Percentiles rank a stretch among this genome's conserved stretches.
Evolutionary conservation across 306 rosid genomes (phyloP).

Genomic region (Prunus campanulata): DNA sequence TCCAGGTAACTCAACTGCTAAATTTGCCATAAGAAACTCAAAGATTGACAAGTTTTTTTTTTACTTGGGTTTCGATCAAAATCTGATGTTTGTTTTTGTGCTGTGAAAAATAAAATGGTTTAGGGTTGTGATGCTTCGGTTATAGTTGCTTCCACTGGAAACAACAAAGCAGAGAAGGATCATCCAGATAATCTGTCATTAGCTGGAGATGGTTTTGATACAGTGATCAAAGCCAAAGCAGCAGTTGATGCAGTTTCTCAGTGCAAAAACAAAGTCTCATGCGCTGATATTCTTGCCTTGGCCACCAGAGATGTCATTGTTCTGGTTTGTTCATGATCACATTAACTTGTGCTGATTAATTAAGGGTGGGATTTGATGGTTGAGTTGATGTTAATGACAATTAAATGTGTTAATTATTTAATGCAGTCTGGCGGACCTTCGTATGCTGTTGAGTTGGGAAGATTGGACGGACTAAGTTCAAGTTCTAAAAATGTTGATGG

Average conservation of each 20-base stretch:
- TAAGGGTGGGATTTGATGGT: neutral
- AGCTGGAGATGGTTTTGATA: slow-evolving; percentile 89
- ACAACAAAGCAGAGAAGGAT: slow-evolving; percentile 76
- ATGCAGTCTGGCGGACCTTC: slow-evolving; percentile 75
- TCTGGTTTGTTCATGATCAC: slow-evolving; percentile 32
- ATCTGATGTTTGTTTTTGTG: neutral
- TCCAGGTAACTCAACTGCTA: slow-evolving; percentile 41
- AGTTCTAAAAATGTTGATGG: slow-evolving; percentile 55
- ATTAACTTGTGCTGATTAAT: neutral
- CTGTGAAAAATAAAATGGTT: neutral
- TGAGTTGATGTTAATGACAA: neutral
- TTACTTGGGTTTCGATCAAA: neutral
- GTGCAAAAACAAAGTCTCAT: slow-evolving; percentile 72
- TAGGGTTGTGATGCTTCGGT: slow-evolving; percentile 85
- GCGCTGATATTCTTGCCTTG: slow-evolving; percentile 81
- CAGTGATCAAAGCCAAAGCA: slow-evolving; percentile 69
- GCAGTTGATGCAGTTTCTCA: slow-evolving; percentile 66
- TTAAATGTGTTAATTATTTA: neutral
- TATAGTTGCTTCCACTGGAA: slow-evolving; percentile 38
- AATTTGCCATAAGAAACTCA: neutral
- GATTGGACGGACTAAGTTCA: slow-evolving; percentile 64
- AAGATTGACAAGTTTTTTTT: neutral
- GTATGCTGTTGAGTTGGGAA: slow-evolving; percentile 74
- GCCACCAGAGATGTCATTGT: slow-evolving; percentile 73
- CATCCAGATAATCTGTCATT: slow-evolving; percentile 73